Evolutionary conservation across 306 rosid genomes (phyloP), one percentile per base, ranked within the genome.

Genomic region (Astragalus glycyphyllos): DNA sequence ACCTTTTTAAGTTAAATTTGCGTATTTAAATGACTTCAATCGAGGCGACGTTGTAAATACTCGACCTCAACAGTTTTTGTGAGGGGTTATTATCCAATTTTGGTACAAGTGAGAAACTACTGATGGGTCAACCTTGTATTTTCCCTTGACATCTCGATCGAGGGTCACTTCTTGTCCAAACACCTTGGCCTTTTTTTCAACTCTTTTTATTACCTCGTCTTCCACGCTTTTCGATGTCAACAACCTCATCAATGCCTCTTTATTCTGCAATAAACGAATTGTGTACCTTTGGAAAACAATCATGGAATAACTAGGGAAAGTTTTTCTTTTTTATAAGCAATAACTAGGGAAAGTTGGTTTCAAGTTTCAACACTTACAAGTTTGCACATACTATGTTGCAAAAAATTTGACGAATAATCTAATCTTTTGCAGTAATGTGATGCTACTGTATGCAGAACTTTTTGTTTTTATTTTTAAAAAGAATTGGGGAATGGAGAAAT

Each of bases 71-170:
- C 96, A 12, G 20, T 53, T 81, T 95, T 91, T 1, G 97, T 91
- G 46, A 95, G 86, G 2, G 99, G 99, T n/a, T 71, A 95, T 91
- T n/a, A 91, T 50, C 97, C 96, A 89, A 20, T 89, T 74, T 6
- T 46, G 53, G 45, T 89, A 95, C 34, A 89, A 82, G 2, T 64
- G 64, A 42, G 88, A 83, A 65, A 72, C 86, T 2, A 87, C 37
- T 5, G 76, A 6, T 7, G 97, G 97, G 49, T 89, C 84, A 37
- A 95, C 78, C 84, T 87, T 91, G 73, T 4, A 75, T 12, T 77
- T 84, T 14, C 14, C 50, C 5, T 67, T 64, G 0, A 29, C 71
- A 1, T 8, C 58, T 1, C 2, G 1, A 35, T 55, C 44, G 4
- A 79, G 81, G 23, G 55, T 79, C 45, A 95, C 92, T 38, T 87